Evolutionary conservation across 2,329 filamentous ascomycete species (phyloP), one percentile per base, ranked within the genome.

Genomic region (Periconia sp.): DNA sequence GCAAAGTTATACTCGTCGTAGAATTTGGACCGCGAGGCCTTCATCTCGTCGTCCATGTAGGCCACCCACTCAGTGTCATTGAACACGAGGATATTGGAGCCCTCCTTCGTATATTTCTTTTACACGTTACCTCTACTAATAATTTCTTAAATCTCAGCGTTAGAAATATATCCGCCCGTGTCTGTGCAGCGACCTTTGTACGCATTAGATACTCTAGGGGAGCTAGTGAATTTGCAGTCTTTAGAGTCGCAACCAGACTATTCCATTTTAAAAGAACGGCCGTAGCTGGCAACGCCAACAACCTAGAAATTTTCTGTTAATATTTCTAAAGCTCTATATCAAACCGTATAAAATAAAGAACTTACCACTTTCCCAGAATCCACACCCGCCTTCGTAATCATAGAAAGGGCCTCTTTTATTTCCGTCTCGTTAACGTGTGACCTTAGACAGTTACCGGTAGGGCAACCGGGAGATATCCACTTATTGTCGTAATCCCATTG

Each of bases 401-500:
- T 77, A 18, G 66, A 56, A 0, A 77, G 56, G 0, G 73, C 55
- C 3, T 58, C 49, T 3, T 59, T 49, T 1, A 71, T 76, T 50
- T 76, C 73, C 0, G 75, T 77, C 23, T 63, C 30, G 56, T 77
- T 77, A 19, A 76, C 62, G 42, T 76, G 70, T 2, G 58, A 66
- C 2, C 76, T 60, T 1, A 70, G 47, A 47, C 66, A 71, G 30
- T 68, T 61, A 5, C 67, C 68, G 17, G 37, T 47, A 1, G 46
- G 19, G 49, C 76, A 78, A 8, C 70, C 72, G 2, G 54, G 30
- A 8, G 49, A 50, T 0, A 69, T 45, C 41, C 50, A 69, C 1
- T 57, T 45, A 52, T 76, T 78, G 35, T 58, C 64, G 20, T 63
- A 65, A 52, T 76, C 74, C 74, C 74, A 77, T 49, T 77, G 73